Base-by-base conservation (phyloP, 768 basidiomycete species). In the Lactarius vividus region DNA sequence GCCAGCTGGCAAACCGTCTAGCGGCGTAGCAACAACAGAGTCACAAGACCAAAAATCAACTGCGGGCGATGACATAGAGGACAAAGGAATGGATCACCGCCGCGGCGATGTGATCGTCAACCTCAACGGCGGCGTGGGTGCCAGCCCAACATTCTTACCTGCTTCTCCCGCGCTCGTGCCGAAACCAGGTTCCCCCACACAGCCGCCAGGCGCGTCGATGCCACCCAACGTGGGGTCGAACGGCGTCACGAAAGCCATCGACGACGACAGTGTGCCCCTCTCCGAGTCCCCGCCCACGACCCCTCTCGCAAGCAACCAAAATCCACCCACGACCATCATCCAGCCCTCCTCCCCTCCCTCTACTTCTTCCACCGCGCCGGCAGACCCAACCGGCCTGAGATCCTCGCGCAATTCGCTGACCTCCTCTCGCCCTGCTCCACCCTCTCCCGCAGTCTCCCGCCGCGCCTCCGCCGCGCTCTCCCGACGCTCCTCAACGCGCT, bases 361-460 rank as follows among this genome's bases (percentile, higher is more conserved):
- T 28, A 16, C 33, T 7, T 11, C 58, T 7, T 33, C 53, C n/a
- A 26, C 49, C 29, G 35, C 58, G 20, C 70, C 57, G 60, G 62
- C 55, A 39, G 65, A 59, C 52, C 49, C 59, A 42, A 59, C 63
- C 31, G 72, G 70, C 40, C 74, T 74, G 33, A 70, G 73, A 42
- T 73, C 77, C 37, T 72, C 75, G 18, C 73, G 76, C 23, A 76
- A 73, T 55, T 72, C 76, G 20, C 82, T 78, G 67, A 78, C 78
- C 0, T 81, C 82, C 15, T 81, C 80, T 0, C 84, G 87, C 5
- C 86, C 85, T 39, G 87, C 87, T 0, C 87, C 87, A 0, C 83
- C 83, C 4, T 87, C 85, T 1, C 87, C 86, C 18, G 83, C 79
- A 0, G 63, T 79, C 5, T 85, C 84, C 0, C 81, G 84, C 40